Conservation (phyloP, 1,139 yeast genomes). For the Diutina scorzettiae region DNA sequence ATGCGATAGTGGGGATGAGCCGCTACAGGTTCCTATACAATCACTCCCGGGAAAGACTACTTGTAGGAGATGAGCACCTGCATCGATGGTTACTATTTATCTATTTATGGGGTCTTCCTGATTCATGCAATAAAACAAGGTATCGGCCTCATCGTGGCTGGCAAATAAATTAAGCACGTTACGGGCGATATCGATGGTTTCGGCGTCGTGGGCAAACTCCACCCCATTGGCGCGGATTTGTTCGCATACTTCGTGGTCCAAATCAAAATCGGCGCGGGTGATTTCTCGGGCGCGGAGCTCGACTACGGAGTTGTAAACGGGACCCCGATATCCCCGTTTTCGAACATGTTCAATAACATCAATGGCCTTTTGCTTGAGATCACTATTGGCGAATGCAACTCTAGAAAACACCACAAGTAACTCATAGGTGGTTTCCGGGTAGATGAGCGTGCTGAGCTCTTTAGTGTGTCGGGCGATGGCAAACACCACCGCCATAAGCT, state of each 20-base stretch:
- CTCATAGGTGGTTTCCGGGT: slow-evolving; percentile 34
- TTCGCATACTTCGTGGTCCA: neutral
- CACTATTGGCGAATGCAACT: slow-evolving; percentile 43
- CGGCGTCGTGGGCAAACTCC: slow-evolving; percentile 33
- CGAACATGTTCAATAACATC: slow-evolving; percentile 21
- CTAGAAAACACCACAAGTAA: slow-evolving; percentile 41
- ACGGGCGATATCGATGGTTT: slow-evolving; percentile 57
- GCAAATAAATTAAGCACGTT: slow-evolving; percentile 59
- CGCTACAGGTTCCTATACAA: neutral
- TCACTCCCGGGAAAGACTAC: neutral
- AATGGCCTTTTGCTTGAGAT: slow-evolving; percentile 25
- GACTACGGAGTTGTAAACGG: slow-evolving; percentile 30
- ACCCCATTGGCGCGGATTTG: neutral
- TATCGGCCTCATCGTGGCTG: slow-evolving; percentile 73
- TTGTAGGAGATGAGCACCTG: neutral
- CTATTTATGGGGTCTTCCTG: too few species aligned
- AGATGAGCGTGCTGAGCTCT: slow-evolving; percentile 22
- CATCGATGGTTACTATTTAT: too few species aligned
- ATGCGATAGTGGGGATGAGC: too few species aligned
- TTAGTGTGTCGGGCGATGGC: slow-evolving; percentile 22
- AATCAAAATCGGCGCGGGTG: neutral
- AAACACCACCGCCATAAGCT: slow-evolving; percentile 20
- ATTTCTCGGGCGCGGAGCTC: slow-evolving; percentile 28
- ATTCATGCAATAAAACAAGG: slow-evolving; percentile 55
- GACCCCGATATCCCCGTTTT: slow-evolving; percentile 11